A percentile compares a stretch with the other conserved stretches of the same genome.
Evolutionary conservation across 176 grass and related monocot species (phyloP).

Genomic region (sorghum (Sorghum bicolor)): DNA sequence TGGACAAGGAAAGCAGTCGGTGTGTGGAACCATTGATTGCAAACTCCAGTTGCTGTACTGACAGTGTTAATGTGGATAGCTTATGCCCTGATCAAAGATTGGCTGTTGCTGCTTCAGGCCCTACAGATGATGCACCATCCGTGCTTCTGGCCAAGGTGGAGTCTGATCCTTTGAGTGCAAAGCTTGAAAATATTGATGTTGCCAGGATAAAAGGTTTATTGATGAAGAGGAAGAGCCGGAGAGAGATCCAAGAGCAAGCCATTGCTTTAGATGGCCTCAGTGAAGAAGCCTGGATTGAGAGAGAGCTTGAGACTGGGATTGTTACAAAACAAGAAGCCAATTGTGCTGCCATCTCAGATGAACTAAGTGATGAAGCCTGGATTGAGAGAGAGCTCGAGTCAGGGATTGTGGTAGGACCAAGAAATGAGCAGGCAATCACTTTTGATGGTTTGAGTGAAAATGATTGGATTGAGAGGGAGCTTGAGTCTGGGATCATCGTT

Average conservation of each 20-base stretch:
- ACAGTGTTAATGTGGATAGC: constrained; percentile 4
- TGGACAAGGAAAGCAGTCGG: constrained; percentile 2
- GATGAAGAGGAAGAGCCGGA: constrained; percentile 35
- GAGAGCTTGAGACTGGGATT: constrained; percentile 42
- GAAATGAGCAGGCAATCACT: background rate
- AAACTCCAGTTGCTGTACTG: background rate
- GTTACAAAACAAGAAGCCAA: constrained; percentile 10
- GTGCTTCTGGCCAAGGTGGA: background rate
- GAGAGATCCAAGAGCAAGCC: background rate
- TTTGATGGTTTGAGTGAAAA: constrained; percentile 44
- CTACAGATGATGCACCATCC: constrained; percentile 4
- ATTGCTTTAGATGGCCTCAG: constrained; percentile 26
- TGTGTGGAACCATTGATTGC: background rate
- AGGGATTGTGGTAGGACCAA: constrained; percentile 34
- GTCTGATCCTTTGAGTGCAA: constrained; percentile 9
- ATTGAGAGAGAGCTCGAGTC: constrained; percentile 39
- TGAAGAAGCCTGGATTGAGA: constrained; percentile 50
- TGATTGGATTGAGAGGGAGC: constrained; percentile 64
- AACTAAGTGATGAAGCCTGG: constrained; percentile 26
- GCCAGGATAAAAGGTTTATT: constrained; percentile 30
- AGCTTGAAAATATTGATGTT: constrained; percentile 34
- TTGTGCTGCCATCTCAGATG: background rate
- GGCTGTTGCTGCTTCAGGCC: background rate
- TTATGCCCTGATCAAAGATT: constrained; percentile 22
- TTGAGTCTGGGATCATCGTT: constrained; percentile 56